Evolutionary conservation across 768 basidiomycete species (phyloP).

Genomic region (Boletus fagicola): DNA sequence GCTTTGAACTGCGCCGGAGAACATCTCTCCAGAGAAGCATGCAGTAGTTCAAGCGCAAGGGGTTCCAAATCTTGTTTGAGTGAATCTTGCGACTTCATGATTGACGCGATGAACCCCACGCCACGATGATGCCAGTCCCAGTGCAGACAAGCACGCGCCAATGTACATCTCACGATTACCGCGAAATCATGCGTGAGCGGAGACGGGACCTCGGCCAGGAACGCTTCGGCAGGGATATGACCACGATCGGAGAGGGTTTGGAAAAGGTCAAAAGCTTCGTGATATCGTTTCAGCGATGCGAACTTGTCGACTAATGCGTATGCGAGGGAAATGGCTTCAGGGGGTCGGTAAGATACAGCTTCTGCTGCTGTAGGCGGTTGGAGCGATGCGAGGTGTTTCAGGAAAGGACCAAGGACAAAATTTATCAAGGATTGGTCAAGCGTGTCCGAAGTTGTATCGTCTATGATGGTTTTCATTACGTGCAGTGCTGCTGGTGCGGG

Average conservation of each 20-base stretch:
- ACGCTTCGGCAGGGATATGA: slow-evolving; percentile 47
- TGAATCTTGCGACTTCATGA: slow-evolving; percentile 25
- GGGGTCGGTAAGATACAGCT: slow-evolving; percentile 39
- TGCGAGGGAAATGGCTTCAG: slow-evolving; percentile 37
- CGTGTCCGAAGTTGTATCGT: slow-evolving; percentile 10
- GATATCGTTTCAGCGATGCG: slow-evolving; percentile 33
- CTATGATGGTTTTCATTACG: slow-evolving; percentile 24
- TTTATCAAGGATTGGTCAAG: slow-evolving; percentile 25
- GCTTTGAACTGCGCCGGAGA: slow-evolving; percentile 36
- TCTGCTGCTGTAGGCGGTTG: slow-evolving; percentile 28
- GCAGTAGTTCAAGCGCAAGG: slow-evolving; percentile 45
- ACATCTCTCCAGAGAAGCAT: slow-evolving; percentile 40
- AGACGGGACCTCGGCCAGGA: slow-evolving; percentile 37
- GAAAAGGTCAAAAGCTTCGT: slow-evolving; percentile 46
- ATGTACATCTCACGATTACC: slow-evolving; percentile 47
- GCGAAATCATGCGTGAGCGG: slow-evolving; percentile 39
- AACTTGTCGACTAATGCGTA: slow-evolving; percentile 47
- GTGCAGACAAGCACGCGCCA: slow-evolving; percentile 51
- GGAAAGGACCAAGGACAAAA: slow-evolving; percentile 33
- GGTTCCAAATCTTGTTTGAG: slow-evolving; percentile 27
- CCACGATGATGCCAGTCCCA: slow-evolving; percentile 54
- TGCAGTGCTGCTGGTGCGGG: slow-evolving; percentile 17
- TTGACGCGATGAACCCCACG: slow-evolving; percentile 36
- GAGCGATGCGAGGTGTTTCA: slow-evolving; percentile 25
- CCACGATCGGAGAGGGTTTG: slow-evolving; percentile 44